Conservation (phyloP, 2,329 filamentous ascomycete genomes). For the Aspergillus persii region DNA sequence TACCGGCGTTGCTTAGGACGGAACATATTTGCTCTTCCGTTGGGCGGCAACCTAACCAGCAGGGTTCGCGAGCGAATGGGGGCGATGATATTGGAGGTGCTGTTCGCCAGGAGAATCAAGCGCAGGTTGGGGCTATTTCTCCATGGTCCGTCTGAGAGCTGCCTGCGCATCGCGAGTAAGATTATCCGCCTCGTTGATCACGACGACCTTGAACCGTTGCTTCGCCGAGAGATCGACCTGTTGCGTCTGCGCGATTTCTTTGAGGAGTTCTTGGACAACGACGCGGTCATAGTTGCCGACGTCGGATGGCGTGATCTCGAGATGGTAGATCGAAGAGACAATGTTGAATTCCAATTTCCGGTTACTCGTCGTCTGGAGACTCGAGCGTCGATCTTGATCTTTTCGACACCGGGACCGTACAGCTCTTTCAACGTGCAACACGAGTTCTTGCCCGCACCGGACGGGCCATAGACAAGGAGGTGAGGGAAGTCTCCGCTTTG, state of each 20-base stretch:
- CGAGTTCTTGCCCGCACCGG: slow-evolving; percentile 96
- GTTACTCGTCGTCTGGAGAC: slow-evolving; percentile 91
- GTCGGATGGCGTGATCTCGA: slow-evolving; percentile 96
- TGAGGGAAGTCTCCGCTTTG: slow-evolving; percentile 98
- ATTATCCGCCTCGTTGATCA: slow-evolving; percentile 98
- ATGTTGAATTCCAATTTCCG: slow-evolving; percentile 99
- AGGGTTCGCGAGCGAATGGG: slow-evolving; percentile 90
- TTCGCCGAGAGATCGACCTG: slow-evolving; percentile 92
- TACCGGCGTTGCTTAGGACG: slow-evolving; percentile 67
- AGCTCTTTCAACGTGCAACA: slow-evolving; percentile 89
- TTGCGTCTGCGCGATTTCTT: slow-evolving; percentile 97
- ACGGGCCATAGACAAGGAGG: slow-evolving; percentile 93
- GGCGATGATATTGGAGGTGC: slow-evolving; percentile 98
- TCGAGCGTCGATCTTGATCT: slow-evolving; percentile 98
- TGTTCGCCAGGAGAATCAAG: slow-evolving; percentile 89
- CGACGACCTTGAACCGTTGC: slow-evolving; percentile 96
- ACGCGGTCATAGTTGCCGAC: slow-evolving; percentile 96
- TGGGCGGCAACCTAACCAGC: slow-evolving; percentile 90
- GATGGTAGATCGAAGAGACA: slow-evolving; percentile 92
- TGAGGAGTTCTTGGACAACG: slow-evolving; percentile 90
- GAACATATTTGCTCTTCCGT: slow-evolving; percentile 79
- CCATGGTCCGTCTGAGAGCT: slow-evolving; percentile 92
- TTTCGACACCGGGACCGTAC: slow-evolving; percentile 95
- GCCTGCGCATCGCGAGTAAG: slow-evolving; percentile 93
- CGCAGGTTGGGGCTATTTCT: slow-evolving; percentile 96